Base-by-base conservation (phyloP, 2,329 filamentous ascomycete species). In the Penicillium frequentans region DNA sequence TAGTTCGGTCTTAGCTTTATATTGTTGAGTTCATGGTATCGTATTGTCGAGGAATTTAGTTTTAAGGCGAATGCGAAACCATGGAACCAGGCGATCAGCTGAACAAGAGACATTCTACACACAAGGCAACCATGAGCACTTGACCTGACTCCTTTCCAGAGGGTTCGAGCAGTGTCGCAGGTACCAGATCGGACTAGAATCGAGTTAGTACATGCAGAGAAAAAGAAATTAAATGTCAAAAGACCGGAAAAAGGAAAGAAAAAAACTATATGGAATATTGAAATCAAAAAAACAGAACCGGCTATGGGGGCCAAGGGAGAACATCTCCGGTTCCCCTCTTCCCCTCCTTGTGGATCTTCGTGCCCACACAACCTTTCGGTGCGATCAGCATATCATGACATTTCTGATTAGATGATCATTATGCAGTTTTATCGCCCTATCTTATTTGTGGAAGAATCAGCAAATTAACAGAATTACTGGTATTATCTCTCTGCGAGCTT, bases 301-400 rank as follows among this genome's bases (percentile, higher is more conserved):
- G 35, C 35, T 11, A 24, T 19, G 35, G 14, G 35, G 35, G 35
- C 16, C 35, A n/a, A 37, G 14, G 35, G 35, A 39, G n/a, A 39
- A 19, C n/a, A 39, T 39, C 35, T 39, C 35, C 52, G 57, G 60
- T 45, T 64, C 58, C 62, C 58, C 55, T 62, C 57, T 56, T 64
- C 63, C 54, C 56, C 58, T 33, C 24, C 23, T 21, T 5, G 49
- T 44, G 37, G 27, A 43, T 45, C 47, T 35, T 57, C 54, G 64
- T 60, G 63, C 62, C 61, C 62, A 58, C 52, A 47, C 24, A 26
- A 26, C 35, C 39, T 54, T 57, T 56, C 50, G 24, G 37, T 26
- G 26, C 26, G 26, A 52, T 52, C 29, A 33, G 37, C 49, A 39
- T 31, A 27, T 31, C 19, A n/a, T 11, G 21, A 23, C 6, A 45